These are phyloP conservation scores for Xylaria sp. DNA, from an alignment of 2,329 filamentous ascomycete species.

Conservation along the genomic window DNA sequence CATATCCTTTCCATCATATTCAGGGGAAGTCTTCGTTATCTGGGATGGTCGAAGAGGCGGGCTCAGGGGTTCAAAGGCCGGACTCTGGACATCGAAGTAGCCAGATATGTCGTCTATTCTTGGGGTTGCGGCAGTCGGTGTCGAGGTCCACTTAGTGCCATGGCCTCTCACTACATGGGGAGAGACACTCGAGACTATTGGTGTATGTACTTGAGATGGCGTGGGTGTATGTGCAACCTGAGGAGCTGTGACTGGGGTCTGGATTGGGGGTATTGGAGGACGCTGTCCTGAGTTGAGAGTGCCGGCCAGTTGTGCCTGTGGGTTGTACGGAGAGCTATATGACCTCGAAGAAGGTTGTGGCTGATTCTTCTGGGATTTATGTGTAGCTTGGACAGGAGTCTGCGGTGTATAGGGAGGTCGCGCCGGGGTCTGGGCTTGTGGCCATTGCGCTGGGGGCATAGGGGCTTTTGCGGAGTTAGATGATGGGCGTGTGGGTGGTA, in stretches of 20 bases:
- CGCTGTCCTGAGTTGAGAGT: slow-evolving; percentile 23
- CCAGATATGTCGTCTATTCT: slow-evolving; percentile 34
- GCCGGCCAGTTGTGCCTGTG: slow-evolving; percentile 26
- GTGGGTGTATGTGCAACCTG: slow-evolving; percentile 24
- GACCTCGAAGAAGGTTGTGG: slow-evolving; percentile 21
- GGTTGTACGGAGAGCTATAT: slow-evolving; percentile 35
- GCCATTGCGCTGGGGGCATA: slow-evolving; percentile 24
- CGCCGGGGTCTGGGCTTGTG: slow-evolving; percentile 23
- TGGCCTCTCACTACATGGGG: slow-evolving; percentile 40
- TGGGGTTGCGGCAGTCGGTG: slow-evolving; percentile 62
- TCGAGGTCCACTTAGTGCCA: slow-evolving; percentile 63
- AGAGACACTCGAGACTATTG: slow-evolving; percentile 22
- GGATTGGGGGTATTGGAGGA: slow-evolving; percentile 25
- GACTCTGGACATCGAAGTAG: slow-evolving; percentile 51
- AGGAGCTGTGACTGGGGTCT: slow-evolving; percentile 26
- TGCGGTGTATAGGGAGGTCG: slow-evolving; percentile 28
- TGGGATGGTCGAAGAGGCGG: slow-evolving; percentile 49
- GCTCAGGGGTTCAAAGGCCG: slow-evolving; percentile 62
- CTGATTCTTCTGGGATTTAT: slow-evolving; percentile 26
- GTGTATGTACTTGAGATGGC: slow-evolving; percentile 29
- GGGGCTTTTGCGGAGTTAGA: slow-evolving; percentile 23
- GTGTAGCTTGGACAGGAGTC: slow-evolving; percentile 27
- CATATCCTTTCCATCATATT: slow-evolving; percentile 39
- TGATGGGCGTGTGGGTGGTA: slow-evolving; percentile 24
- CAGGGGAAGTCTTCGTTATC: slow-evolving; percentile 39